Evolutionary conservation across 169 alveolate genomes (phyloP).

Genomic region (Babesia divergens): DNA sequence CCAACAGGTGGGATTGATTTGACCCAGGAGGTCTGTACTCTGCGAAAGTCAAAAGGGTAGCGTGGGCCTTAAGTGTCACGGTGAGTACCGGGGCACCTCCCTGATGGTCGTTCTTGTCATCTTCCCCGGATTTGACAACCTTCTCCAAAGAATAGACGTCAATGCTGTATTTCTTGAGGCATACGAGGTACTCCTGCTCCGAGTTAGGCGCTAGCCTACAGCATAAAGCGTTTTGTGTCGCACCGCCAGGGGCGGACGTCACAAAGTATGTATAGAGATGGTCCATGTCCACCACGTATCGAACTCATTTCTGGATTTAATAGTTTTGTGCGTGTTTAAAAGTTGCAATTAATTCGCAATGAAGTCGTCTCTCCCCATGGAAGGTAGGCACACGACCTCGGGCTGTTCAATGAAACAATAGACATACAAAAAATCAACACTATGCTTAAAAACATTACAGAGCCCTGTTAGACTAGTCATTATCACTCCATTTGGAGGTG

Average conservation of each 20-base stretch:
- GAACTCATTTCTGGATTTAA: too few relatives aligned
- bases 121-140: neutral
- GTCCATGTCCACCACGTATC: too few relatives aligned
- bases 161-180: conserved; percentile 54
- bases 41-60: conserved; percentile 29
- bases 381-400: too few relatives aligned
- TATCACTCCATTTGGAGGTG: conserved; percentile 59
- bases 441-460: neutral
- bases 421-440: too few relatives aligned
- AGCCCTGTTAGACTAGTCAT: neutral
- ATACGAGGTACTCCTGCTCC: conserved; percentile 45
- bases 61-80: conserved; percentile 40
- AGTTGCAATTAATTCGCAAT: too few relatives aligned
- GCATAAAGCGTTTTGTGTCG: conserved; percentile 46
- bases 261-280: conserved; percentile 51
- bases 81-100: conserved; percentile 41
- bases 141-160: conserved; percentile 59
- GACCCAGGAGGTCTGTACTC: conserved; percentile 61
- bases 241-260: conserved; percentile 62
- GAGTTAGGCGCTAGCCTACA: conserved; percentile 50
- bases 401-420: too few relatives aligned
- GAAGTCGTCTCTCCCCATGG: too few relatives aligned
- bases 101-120: neutral
- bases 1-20: conserved; percentile 52
- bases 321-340: too few relatives aligned